Evolutionary conservation across 805 yeast species (phyloP).

Genomic region (Wickerhamomyces bisporus): DNA sequence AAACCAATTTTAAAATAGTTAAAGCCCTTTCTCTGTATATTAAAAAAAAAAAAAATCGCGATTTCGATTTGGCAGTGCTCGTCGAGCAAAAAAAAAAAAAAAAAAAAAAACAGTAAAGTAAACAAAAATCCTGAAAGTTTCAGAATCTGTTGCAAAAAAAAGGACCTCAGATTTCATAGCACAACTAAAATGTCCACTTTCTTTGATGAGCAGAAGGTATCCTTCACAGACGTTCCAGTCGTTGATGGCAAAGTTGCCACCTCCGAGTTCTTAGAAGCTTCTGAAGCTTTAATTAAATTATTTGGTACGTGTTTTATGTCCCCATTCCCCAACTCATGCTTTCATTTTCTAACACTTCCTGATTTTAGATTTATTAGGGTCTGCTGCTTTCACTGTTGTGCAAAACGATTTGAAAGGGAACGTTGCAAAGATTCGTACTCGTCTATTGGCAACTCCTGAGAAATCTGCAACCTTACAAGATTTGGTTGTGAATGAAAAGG

Average conservation of each 20-base stretch:
- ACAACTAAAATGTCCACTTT: conserved; percentile 80
- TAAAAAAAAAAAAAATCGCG: background rate
- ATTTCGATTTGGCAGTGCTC: background rate
- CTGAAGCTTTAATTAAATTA: conserved; percentile 76
- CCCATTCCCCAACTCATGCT: background rate
- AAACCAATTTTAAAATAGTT: no score
- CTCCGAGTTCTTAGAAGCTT: conserved; percentile 71
- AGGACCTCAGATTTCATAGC: no score
- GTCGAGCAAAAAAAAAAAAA: background rate
- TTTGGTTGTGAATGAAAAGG: conserved; percentile 66
- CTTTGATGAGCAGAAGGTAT: conserved; percentile 71
- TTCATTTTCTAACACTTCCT: conserved; percentile 1
- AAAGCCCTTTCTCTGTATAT: no score
- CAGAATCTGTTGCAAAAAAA: no score
- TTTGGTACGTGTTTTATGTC: conserved; percentile 47
- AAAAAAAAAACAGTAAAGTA: background rate
- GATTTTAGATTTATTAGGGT: conserved; percentile 59
- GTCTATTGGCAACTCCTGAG: conserved; percentile 60
- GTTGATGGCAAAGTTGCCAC: conserved; percentile 63
- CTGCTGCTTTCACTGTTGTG: conserved; percentile 79
- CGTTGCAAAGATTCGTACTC: conserved; percentile 66
- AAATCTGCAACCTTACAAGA: conserved; percentile 68
- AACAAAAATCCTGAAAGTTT: background rate
- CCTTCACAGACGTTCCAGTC: conserved; percentile 72
- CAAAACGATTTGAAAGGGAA: conserved; percentile 88